Evolutionary conservation across 345 rosid genomes (phyloP).

Genomic region (Camelina laxa): DNA sequence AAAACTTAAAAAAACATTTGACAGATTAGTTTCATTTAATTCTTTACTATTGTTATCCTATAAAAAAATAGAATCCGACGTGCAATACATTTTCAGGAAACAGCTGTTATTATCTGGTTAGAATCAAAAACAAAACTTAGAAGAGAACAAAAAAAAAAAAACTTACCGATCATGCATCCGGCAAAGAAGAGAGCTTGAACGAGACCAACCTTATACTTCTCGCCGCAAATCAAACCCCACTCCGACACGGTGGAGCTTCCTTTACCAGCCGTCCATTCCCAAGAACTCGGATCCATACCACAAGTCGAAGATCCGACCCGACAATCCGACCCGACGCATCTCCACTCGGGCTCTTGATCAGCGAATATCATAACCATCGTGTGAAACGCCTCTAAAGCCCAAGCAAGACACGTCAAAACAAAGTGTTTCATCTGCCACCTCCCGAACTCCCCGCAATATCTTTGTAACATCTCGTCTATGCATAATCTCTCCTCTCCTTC

Average conservation of each 20-base stretch:
- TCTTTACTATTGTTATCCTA: no score
- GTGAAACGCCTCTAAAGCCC: constrained; percentile 94
- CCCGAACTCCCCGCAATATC: constrained; percentile 91
- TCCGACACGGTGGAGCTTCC: constrained; percentile 84
- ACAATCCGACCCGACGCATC: constrained; percentile 56
- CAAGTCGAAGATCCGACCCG: constrained; percentile 49
- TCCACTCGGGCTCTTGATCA: constrained; percentile 72
- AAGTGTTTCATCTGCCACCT: constrained; percentile 88
- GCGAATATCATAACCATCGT: constrained; percentile 97
- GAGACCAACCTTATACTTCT: constrained; percentile 80
- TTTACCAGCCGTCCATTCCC: constrained; percentile 70
- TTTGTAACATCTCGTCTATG: constrained; percentile 77
- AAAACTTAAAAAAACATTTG: no score
- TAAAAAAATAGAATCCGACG: background rate
- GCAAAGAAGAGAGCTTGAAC: constrained; percentile 87
- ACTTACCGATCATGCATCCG: constrained; percentile 94
- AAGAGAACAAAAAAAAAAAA: background rate
- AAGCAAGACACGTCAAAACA: constrained; percentile 75
- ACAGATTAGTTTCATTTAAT: no score
- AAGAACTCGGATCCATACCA: constrained; percentile 61
- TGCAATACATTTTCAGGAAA: background rate
- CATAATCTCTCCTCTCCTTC: constrained; percentile 52
- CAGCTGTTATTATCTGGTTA: constrained; percentile 24
- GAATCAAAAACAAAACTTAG: background rate
- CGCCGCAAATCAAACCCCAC: constrained; percentile 82